phyloP scores from a whole-genome alignment of 345 rosid genomes.

The Eucalyptus viminalis region DNA sequence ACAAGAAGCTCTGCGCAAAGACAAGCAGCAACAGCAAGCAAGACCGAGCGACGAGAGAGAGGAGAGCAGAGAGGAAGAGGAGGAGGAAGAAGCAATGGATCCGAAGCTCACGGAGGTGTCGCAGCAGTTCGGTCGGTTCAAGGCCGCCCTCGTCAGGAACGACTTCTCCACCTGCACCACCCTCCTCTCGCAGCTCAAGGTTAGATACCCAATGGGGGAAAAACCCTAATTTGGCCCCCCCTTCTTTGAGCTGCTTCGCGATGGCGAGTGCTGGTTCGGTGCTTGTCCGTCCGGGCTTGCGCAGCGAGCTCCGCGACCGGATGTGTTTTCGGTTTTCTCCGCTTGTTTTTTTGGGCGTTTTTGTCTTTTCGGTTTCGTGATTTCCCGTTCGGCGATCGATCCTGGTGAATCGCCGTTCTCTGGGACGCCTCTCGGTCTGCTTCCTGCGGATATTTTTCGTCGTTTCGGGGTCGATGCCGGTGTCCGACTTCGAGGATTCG shows the following conservation, averaged over 20 bases:
- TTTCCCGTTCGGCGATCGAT: not conserved
- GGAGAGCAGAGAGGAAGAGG: not conserved
- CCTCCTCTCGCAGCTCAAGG: conserved; percentile 85
- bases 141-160: conserved; percentile 65
- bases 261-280: not conserved
- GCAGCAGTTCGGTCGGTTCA: conserved; percentile 80
- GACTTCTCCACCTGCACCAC: conserved; percentile 40
- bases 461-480: not conserved
- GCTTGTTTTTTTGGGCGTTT: not conserved
- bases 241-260: not conserved
- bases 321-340: not conserved
- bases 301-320: not conserved
- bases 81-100: conserved; percentile 41
- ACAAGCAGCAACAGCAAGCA: not conserved
- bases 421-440: not conserved
- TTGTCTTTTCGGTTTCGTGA: not conserved
- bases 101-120: conserved; percentile 70
- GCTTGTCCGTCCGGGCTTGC: not conserved
- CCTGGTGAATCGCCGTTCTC: not conserved
- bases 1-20: not conserved
- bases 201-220: not conserved
- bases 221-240: conserved; percentile 11
- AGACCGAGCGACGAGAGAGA: not conserved
- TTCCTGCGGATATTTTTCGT: not conserved
- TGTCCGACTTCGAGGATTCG: not conserved